Evolutionary conservation across 2,329 filamentous ascomycete species (phyloP).

Genomic region (Nothomitra cinnamomea): DNA sequence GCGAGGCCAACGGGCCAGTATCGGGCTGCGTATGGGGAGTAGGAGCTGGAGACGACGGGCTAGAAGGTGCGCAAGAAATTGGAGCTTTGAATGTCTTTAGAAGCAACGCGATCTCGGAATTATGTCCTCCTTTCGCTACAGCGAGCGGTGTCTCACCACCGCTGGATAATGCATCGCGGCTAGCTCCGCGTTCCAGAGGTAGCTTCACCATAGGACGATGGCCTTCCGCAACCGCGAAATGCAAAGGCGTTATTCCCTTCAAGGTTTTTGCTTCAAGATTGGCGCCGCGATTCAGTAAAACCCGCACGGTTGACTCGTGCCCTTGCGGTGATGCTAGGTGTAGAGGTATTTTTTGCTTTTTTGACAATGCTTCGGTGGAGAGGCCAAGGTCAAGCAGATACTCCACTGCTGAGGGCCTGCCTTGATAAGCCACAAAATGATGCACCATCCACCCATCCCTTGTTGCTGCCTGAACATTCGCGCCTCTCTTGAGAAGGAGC

Average conservation of each 20-base stretch:
- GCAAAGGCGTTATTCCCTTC: not conserved
- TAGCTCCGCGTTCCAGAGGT: not conserved
- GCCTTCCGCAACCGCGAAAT: not conserved
- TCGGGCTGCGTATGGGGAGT: not conserved
- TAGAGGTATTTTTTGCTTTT: not conserved
- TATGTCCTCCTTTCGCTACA: not conserved
- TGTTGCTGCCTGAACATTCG: not conserved
- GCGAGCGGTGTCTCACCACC: not conserved
- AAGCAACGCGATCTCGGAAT: not conserved
- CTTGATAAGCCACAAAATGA: not conserved
- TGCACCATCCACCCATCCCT: not conserved
- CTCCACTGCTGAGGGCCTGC: not conserved
- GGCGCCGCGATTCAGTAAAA: not conserved
- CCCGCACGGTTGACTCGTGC: not conserved
- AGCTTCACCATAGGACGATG: not conserved
- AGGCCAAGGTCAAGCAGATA: not conserved
- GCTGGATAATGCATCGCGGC: not conserved
- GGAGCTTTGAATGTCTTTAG: not conserved
- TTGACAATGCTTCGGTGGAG: not conserved
- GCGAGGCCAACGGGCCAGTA: no score
- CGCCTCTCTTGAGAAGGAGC: not conserved
- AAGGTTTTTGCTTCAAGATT: not conserved
- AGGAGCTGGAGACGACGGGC: not conserved
- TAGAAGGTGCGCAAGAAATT: not conserved
- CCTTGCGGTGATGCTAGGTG: not conserved